Base-by-base conservation (phyloP, 2,329 filamentous ascomycete genomes). In the Thelonectria rubi region DNA sequence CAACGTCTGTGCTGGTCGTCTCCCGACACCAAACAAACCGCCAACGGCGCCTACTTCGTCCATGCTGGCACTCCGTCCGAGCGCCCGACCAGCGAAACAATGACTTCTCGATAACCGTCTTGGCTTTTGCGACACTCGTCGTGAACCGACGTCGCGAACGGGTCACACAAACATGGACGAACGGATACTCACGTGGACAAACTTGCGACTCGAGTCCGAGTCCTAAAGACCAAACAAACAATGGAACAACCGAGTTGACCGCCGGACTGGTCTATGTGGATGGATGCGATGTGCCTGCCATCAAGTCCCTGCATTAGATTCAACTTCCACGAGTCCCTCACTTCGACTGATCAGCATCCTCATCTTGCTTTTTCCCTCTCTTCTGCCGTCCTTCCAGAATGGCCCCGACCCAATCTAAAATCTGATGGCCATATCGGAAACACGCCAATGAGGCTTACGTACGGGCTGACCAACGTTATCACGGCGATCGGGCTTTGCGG, bases 261-360 rank as follows among this genome's bases (percentile, higher is more conserved):
- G 15, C 14, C 40, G 40, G 37, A 20, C 40, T 17, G 40, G 26
- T 30, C 26, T 8, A 30, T 9, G 26, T 30, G 26, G 5, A 30
- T 30, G 39, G 39, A 20, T n/a, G 39, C 17, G 12, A 30, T 43
- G n/a, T 43, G 40, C 40, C n/a, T n/a, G 7, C 21, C 21, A 40
- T 48, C 24, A n/a, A 49, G 26, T 46, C 46, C 46, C 49, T 57
- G 37, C 37, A 50, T 57, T 43, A 15, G 17, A n/a, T 48, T 48
- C 53, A 48, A 55, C 45, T 42, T 40, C 53, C 17, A 30, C 7
- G 26, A 30, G 26, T 30, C 26, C 26, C 26, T 43, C 30, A n/a
- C 24, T 26, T 11, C 20, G 37, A 42, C 26, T 20, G 18, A 17
- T 43, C 34, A 30, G 21, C 15, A 32, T 37, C 21, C 30, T 8